Conservation (phyloP, 2,329 filamentous ascomycete genomes). For the Aspergillus sp. region DNA sequence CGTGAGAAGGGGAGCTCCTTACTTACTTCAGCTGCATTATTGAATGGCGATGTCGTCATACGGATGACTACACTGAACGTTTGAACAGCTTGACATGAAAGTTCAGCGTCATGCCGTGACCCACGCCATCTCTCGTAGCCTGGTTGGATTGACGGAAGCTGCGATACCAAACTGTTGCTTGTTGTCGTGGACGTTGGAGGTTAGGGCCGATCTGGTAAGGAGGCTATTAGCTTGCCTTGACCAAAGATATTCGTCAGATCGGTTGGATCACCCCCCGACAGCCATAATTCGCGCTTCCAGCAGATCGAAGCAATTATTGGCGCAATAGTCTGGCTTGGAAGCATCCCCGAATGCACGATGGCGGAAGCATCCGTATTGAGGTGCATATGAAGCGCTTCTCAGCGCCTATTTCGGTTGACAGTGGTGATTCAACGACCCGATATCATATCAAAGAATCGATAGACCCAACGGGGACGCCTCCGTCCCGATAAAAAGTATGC, state of each 20-base stretch:
- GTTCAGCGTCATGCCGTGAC: background rate
- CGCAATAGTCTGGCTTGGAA: background rate
- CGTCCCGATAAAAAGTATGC: background rate
- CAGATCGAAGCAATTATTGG: background rate
- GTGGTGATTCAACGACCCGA: background rate
- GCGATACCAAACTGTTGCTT: no score
- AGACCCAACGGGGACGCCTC: background rate
- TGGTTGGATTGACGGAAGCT: background rate
- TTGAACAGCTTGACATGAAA: background rate
- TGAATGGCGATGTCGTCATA: background rate
- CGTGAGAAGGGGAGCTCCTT: background rate
- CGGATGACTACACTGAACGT: background rate
- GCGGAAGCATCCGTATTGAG: background rate
- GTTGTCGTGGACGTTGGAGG: no score
- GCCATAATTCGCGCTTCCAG: background rate
- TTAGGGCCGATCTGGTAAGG: no score
- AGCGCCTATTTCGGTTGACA: background rate
- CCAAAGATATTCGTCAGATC: background rate
- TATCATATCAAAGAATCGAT: background rate
- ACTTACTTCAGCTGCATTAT: constrained; percentile 1
- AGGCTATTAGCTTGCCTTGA: no score
- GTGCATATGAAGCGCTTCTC: background rate
- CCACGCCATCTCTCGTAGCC: background rate
- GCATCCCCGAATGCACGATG: background rate
- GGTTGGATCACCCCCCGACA: background rate